Evolutionary conservation across 805 yeast species (phyloP).

Genomic region (Wickerhamiella kurtzmanii): DNA sequence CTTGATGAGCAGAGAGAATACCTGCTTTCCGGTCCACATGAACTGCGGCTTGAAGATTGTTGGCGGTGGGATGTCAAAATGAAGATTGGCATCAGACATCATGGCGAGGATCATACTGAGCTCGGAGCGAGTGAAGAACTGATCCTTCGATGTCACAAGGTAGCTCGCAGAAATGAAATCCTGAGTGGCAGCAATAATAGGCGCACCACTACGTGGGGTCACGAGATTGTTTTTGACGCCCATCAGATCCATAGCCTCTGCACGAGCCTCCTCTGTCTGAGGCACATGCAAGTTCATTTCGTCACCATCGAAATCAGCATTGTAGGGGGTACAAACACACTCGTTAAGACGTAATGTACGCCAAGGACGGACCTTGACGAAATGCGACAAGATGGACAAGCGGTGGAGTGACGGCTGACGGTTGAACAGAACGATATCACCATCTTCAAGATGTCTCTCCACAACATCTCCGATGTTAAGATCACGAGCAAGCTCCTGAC

Average conservation of each 20-base stretch:
- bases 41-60: conserved; percentile 76
- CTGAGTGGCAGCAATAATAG: conserved; percentile 98
- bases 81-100: conserved; percentile 88
- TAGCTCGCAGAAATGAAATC: conserved; percentile 97
- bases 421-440: conserved; percentile 88
- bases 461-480: conserved; percentile 82
- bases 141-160: conserved; percentile 81
- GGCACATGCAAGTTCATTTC: conserved; percentile 99
- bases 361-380: conserved; percentile 95
- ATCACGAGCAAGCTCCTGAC: conserved; percentile 59
- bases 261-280: conserved; percentile 96
- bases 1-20: conserved; percentile 71
- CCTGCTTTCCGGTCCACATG: conserved; percentile 97
- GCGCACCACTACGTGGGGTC: conserved; percentile 97
- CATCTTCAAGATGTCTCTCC: conserved; percentile 94
- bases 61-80: conserved; percentile 93
- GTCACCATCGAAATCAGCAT: conserved; percentile 99
- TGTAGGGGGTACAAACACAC: conserved; percentile 98
- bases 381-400: conserved; percentile 85
- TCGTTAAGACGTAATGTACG: conserved; percentile 92
- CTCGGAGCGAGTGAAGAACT: conserved; percentile 78
- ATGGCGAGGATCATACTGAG: conserved; percentile 71
- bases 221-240: conserved; percentile 90
- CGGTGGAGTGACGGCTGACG: conserved; percentile 97
- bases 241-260: conserved; percentile 97